Evolutionary conservation across 1,284 basidiomycete species (phyloP), one percentile per base, ranked within the genome.

Genomic region (Mycena sp.): DNA sequence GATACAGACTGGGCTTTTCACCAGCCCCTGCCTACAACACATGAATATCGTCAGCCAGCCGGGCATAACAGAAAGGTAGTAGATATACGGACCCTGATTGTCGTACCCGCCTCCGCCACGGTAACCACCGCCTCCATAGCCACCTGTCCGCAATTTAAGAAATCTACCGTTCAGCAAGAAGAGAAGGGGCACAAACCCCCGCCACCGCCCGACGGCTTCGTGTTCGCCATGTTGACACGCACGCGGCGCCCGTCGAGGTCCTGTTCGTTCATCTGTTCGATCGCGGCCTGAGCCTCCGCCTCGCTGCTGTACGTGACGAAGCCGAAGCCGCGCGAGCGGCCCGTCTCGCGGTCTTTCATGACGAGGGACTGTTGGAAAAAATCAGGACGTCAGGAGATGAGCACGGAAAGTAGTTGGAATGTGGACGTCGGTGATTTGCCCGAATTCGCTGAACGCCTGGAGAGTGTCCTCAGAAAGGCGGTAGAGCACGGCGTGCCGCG

Each of bases 131-230:
- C 53, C 53, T 6, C 50, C 50, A 16, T 40, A 40, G 23, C 50
- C 50, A 1, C 50, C 50, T 44, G 12, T 1, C 21, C 10, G 12
- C 41, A 32, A 44, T 4, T 4, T 6, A 2, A 46, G 26, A 12
- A 44, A 30, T 16, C 23, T 1, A 17, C 17, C 5, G 26, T 16
- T 7, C 4, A 14, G 17, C 16, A 16, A 1, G 19, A 7, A 9
- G 9, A 17, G 12, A 16, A 1, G 19, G 12, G 2, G 23, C 28
- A 35, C 32, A 21, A 41, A 37, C 74, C 73, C 49, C 77, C 77
- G 55, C 71, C 65, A 61, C 72, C 71, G 12, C 68, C 83, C 85
- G 52, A 40, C 77, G 84, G 83, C 70, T 92, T 89, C 57, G 93
- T 32, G 23, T 64, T 54, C 11, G 62, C 62, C 11, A 64, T 14